phyloP scores from a whole-genome alignment of 805 yeast genomes.

The Candida methanosorbosa region DNA sequence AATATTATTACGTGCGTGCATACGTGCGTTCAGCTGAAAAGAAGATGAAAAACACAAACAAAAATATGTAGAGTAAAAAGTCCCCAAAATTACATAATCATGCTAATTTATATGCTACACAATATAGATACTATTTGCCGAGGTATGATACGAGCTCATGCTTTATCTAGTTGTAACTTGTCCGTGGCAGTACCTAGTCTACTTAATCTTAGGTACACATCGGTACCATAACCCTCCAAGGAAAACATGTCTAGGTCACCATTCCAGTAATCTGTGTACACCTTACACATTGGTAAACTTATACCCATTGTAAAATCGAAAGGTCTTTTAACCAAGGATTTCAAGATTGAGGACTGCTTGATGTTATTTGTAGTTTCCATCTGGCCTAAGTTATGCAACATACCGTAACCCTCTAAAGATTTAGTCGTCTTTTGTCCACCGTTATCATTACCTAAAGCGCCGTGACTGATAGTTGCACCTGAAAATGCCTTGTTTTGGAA shows the following conservation, averaged over 20 bases:
- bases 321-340: slow-evolving; percentile 61
- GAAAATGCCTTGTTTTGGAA: slow-evolving; percentile 5
- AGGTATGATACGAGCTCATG: too few species aligned
- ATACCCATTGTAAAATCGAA: slow-evolving; percentile 72
- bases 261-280: slow-evolving; percentile 95
- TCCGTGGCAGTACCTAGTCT: slow-evolving; percentile 66
- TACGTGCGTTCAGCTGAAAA: too few species aligned
- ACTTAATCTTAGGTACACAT: slow-evolving; percentile 70
- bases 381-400: slow-evolving; percentile 16
- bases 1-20: too few species aligned
- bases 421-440: not conserved
- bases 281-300: slow-evolving; percentile 87
- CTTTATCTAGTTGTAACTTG: slow-evolving; percentile 63
- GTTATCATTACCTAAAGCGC: not conserved
- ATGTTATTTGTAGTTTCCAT: slow-evolving; percentile 17
- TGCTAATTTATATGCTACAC: too few species aligned
- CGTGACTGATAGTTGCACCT: too few species aligned
- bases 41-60: too few species aligned
- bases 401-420: too few species aligned
- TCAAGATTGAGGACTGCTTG: slow-evolving; percentile 42
- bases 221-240: slow-evolving; percentile 87
- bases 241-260: slow-evolving; percentile 80
- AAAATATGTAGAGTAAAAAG: too few species aligned
- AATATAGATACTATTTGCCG: too few species aligned
- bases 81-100: too few species aligned